A percentile compares a stretch with the other conserved stretches of the same genome.
Evolutionary conservation across 164 flowering plant species (phyloP).

Genomic region (Berberis vulgaris): DNA sequence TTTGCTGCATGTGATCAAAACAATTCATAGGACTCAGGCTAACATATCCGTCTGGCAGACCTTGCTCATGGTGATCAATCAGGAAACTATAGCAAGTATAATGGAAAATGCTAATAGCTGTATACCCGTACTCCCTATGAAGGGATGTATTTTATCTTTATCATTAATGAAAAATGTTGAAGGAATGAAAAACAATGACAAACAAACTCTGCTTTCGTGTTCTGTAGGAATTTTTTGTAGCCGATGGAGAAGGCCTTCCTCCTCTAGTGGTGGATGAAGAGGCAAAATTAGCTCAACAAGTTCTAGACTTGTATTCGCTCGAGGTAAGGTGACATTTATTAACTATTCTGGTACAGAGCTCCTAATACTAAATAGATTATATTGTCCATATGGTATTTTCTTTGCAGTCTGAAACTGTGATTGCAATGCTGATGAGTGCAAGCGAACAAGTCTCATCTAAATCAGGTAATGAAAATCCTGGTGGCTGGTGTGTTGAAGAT

Average conservation of each 20-base stretch:
- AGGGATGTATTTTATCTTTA: too few relatives aligned
- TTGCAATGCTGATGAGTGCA: constrained; percentile 66
- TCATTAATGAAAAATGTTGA: too few relatives aligned
- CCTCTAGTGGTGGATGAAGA: constrained; percentile 61
- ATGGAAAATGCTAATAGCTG: too few relatives aligned
- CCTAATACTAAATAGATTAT: background rate
- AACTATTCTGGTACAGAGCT: background rate
- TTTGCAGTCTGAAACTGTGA: constrained; percentile 52
- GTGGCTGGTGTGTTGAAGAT: constrained; percentile 30
- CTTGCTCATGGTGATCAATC: too few relatives aligned
- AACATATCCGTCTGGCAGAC: too few relatives aligned
- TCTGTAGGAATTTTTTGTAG: constrained; percentile 76
- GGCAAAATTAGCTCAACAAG: constrained; percentile 46
- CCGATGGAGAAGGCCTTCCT: constrained; percentile 88
- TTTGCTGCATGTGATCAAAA: too few relatives aligned
- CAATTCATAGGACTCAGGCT: too few relatives aligned
- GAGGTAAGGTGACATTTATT: constrained; percentile 31
- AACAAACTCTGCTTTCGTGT: background rate
- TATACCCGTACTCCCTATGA: too few relatives aligned
- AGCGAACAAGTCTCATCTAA: constrained; percentile 47
- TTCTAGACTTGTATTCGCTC: constrained; percentile 45
- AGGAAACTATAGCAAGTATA: too few relatives aligned
- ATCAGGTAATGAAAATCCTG: constrained; percentile 21
- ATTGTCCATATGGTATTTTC: background rate
- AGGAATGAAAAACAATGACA: background rate